Evolutionary conservation across 352 stramenopile species (phyloP).

Genomic region (Phytophthora chlamydospora): DNA sequence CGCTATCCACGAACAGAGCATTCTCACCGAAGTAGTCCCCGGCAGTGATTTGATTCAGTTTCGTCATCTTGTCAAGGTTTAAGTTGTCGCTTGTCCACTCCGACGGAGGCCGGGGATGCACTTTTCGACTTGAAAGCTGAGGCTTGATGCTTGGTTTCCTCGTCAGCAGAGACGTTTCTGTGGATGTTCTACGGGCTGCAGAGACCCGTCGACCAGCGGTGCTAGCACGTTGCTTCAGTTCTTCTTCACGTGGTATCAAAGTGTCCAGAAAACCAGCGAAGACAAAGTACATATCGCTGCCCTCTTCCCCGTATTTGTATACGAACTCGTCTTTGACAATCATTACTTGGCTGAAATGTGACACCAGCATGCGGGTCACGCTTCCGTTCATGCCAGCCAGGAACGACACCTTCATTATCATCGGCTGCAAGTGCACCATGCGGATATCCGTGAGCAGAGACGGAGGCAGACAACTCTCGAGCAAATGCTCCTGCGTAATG

Average conservation of each 20-base stretch:
- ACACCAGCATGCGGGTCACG: constrained; percentile 72
- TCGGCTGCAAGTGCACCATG: constrained; percentile 68
- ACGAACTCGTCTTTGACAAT: constrained; percentile 70
- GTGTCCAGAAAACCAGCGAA: constrained; percentile 65
- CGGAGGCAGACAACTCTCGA: constrained; percentile 67
- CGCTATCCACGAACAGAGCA: constrained; percentile 65
- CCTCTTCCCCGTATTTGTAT: constrained; percentile 64
- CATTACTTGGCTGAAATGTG: constrained; percentile 70
- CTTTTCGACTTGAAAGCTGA: constrained; percentile 23
- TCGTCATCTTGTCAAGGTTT: constrained; percentile 37
- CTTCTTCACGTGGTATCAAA: constrained; percentile 47
- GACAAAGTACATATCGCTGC: constrained; percentile 81
- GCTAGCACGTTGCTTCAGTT: constrained; percentile 11
- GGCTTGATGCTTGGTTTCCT: constrained; percentile 27
- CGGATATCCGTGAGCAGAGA: constrained; percentile 74
- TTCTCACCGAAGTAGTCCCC: constrained; percentile 79
- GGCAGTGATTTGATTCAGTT: constrained; percentile 56
- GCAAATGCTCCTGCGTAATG: constrained; percentile 72
- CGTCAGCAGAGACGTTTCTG: constrained; percentile 26
- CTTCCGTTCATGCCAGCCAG: constrained; percentile 56
- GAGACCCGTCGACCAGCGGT: constrained; percentile 7
- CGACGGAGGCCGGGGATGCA: constrained; percentile 26
- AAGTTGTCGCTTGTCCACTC: constrained; percentile 25
- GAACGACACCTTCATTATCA: constrained; percentile 76
- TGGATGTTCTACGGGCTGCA: background rate